Conservation (phyloP, 495 filamentous ascomycete genomes). For the Corynascus novoguineensis region DNA sequence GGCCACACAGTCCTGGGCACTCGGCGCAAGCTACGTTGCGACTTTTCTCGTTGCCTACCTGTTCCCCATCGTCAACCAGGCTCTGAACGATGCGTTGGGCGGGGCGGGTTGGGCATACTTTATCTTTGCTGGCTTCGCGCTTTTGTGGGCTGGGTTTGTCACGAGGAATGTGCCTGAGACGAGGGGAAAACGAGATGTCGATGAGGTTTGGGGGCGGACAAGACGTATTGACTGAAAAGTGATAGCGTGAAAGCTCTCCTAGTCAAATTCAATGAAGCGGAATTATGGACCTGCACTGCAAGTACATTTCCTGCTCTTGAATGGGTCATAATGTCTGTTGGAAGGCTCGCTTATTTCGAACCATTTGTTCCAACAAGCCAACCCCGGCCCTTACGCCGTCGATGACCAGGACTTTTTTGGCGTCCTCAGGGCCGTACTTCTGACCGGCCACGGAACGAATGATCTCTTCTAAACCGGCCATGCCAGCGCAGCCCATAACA, state of each 20-base stretch:
- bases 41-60: constrained; percentile 91
- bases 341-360: constrained; percentile 39
- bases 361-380: constrained; percentile 56
- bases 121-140: constrained; percentile 71
- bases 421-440: constrained; percentile 56
- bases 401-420: constrained; percentile 60
- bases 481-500: constrained; percentile 80
- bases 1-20: constrained; percentile 74
- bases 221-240: constrained; percentile 45
- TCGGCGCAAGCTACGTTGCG: constrained; percentile 83
- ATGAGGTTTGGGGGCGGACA: constrained; percentile 82
- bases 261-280: not conserved
- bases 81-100: constrained; percentile 51
- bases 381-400: constrained; percentile 82
- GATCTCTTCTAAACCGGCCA: constrained; percentile 81
- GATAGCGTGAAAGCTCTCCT: not conserved
- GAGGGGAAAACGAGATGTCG: constrained; percentile 67
- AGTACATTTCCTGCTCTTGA: not conserved
- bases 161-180: constrained; percentile 73
- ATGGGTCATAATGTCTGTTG: constrained; percentile 13
- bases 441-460: constrained; percentile 65
- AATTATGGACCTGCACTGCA: not conserved
- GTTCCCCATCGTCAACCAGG: constrained; percentile 78
- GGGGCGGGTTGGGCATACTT: constrained; percentile 81
- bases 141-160: constrained; percentile 61